Conservation (phyloP, 2,329 filamentous ascomycete species). For the Penicillium sp. region DNA sequence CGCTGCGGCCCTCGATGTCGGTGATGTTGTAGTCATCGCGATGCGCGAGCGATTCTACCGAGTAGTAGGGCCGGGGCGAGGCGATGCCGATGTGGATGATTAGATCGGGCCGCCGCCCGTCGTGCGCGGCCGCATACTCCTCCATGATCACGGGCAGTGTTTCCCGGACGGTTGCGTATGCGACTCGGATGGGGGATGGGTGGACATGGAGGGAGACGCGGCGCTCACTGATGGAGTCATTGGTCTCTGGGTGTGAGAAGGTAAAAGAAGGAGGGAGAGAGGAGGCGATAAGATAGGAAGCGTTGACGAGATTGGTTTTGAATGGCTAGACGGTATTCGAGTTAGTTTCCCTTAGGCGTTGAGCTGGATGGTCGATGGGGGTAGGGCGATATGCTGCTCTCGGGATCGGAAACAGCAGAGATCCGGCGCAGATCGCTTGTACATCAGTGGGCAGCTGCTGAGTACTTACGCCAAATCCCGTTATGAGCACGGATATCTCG, state of each 20-base stretch:
- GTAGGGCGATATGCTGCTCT: neutral
- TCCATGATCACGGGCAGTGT: conserved; percentile 66
- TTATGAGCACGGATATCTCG: conserved; percentile 39
- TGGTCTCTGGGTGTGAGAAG: conserved; percentile 42
- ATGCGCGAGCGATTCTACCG: conserved; percentile 69
- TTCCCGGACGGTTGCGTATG: conserved; percentile 66
- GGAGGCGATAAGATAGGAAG: conserved; percentile 76
- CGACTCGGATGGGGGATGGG: conserved; percentile 67
- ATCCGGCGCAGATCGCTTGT: conserved; percentile 14
- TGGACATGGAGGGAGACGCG: conserved; percentile 53
- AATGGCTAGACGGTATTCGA: conserved; percentile 63
- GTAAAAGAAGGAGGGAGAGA: conserved; percentile 67
- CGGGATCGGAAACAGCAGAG: conserved; percentile 5
- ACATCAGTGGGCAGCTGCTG: conserved; percentile 8
- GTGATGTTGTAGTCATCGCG: conserved; percentile 69
- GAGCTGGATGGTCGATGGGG: neutral
- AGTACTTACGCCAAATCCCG: conserved; percentile 39
- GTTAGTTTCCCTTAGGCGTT: neutral
- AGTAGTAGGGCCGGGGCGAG: conserved; percentile 63
- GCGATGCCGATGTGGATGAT: conserved; percentile 82
- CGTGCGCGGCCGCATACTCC: conserved; percentile 41
- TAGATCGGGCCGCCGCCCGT: conserved; percentile 58
- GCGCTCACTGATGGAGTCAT: conserved; percentile 24
- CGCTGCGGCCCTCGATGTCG: conserved; percentile 65
- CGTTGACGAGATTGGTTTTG: conserved; percentile 71